Conservation (phyloP, 192 early-diverging fungal genomes). For the Entophlyctis helioformis region DNA sequence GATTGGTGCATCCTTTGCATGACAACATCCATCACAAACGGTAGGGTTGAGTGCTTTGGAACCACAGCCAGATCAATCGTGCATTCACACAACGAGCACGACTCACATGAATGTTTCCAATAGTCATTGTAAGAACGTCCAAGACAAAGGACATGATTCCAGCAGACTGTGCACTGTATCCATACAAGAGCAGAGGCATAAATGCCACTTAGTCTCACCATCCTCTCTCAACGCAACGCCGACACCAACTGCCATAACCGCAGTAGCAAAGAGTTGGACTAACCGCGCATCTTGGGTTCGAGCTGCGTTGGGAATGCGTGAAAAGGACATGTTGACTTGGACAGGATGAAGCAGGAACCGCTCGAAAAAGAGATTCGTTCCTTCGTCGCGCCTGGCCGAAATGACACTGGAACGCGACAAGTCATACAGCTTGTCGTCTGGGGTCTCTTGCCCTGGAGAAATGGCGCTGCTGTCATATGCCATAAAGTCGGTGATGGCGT, state of each 20-base stretch:
- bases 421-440: neutral
- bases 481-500: constrained; percentile 68
- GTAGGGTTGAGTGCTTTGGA: neutral
- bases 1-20: constrained; percentile 66
- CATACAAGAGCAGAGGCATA: too few species aligned
- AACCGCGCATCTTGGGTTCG: too few species aligned
- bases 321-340: constrained; percentile 91
- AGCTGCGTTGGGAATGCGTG: too few species aligned
- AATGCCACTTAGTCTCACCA: too few species aligned
- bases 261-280: too few species aligned
- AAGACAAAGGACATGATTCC: constrained; percentile 32
- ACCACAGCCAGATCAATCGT: constrained; percentile 2
- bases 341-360: constrained; percentile 85
- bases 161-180: too few species aligned
- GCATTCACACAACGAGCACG: too few species aligned
- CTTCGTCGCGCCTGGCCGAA: constrained; percentile 39
- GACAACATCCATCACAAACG: neutral
- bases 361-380: constrained; percentile 84
- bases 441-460: neutral
- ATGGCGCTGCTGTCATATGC: neutral
- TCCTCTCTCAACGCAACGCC: too few species aligned
- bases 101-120: constrained; percentile 90
- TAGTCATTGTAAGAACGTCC: constrained; percentile 85
- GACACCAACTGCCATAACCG: too few species aligned
- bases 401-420: constrained; percentile 5